Evolutionary conservation across 306 rosid genomes (phyloP).

Genomic region (Vigna trinervia): DNA sequence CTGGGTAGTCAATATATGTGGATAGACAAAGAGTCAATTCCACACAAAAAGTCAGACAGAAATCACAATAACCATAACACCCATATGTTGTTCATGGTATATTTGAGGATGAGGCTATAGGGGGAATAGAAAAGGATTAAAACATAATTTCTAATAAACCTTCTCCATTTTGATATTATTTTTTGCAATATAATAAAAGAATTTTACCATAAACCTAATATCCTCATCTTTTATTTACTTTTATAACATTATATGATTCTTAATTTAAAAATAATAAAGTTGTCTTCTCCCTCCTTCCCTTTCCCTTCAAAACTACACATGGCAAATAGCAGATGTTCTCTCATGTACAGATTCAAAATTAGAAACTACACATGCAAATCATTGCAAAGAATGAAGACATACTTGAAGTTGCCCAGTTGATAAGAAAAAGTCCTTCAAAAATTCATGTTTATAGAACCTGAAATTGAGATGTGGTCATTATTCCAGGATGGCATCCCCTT

Average conservation of each 20-base stretch:
- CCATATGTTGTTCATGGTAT: neutral
- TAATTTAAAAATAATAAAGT: neutral
- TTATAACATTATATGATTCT: neutral
- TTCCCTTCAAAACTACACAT: conserved; percentile 19
- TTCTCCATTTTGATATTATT: neutral
- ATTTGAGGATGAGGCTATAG: neutral
- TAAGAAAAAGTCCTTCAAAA: conserved; percentile 91
- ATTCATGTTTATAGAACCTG: conserved; percentile 94
- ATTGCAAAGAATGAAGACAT: conserved; percentile 49
- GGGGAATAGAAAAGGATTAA: neutral
- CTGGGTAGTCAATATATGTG: conserved; percentile 4
- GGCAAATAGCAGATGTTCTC: conserved; percentile 8
- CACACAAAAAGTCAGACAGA: neutral
- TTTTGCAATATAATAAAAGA: neutral
- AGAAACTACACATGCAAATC: conserved; percentile 35
- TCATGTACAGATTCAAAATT: conserved; percentile 20
- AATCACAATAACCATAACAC: neutral
- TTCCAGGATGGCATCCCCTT: conserved; percentile 31
- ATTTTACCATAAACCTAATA: neutral
- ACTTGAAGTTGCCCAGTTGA: conserved; percentile 96
- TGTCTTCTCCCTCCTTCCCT: neutral
- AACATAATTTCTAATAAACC: neutral
- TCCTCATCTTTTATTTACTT: neutral
- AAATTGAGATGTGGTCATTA: conserved; percentile 48
- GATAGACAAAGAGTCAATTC: conserved; percentile 32